Evolutionary conservation across 177 flowering plant genomes (phyloP).

Genomic region (Vitis hybrid): DNA sequence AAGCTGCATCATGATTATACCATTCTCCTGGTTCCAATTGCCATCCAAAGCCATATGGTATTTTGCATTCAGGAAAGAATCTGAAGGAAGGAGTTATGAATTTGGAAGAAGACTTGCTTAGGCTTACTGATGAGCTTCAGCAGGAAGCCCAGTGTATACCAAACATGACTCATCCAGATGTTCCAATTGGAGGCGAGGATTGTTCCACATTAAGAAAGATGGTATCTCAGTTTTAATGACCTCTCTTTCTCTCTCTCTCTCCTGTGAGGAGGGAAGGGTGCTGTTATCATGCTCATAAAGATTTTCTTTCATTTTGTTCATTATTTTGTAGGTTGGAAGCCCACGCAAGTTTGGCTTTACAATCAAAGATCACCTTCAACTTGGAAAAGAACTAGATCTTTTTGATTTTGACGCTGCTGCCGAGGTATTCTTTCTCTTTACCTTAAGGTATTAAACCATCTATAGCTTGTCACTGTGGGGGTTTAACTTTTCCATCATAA

Average conservation of each 20-base stretch:
- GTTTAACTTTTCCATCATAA: neutral
- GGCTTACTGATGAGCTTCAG: conserved; percentile 81
- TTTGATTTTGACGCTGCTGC: conserved; percentile 94
- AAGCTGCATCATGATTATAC: neutral
- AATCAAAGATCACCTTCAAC: conserved; percentile 82
- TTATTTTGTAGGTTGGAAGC: conserved; percentile 58
- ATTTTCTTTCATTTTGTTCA: neutral
- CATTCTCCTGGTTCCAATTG: neutral
- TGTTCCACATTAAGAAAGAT: conserved; percentile 58
- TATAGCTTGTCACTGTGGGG: neutral
- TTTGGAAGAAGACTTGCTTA: conserved; percentile 74
- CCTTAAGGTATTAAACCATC: neutral
- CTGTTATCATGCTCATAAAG: neutral
- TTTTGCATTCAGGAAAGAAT: conserved; percentile 59
- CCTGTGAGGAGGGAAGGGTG: neutral
- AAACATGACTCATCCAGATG: conserved; percentile 91
- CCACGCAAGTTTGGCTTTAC: conserved; percentile 65
- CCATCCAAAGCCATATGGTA: neutral
- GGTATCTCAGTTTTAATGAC: conserved; percentile 32
- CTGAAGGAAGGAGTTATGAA: conserved; percentile 65
- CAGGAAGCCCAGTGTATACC: conserved; percentile 86
- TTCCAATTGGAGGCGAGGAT: conserved; percentile 88
- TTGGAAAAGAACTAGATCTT: conserved; percentile 86
- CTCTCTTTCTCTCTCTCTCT: neutral
- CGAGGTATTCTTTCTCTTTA: conserved; percentile 54